A percentile compares a stretch with the other conserved stretches of the same genome.
Conservation (phyloP, 2,329 filamentous ascomycete genomes). For the Colletotrichum karsti region DNA sequence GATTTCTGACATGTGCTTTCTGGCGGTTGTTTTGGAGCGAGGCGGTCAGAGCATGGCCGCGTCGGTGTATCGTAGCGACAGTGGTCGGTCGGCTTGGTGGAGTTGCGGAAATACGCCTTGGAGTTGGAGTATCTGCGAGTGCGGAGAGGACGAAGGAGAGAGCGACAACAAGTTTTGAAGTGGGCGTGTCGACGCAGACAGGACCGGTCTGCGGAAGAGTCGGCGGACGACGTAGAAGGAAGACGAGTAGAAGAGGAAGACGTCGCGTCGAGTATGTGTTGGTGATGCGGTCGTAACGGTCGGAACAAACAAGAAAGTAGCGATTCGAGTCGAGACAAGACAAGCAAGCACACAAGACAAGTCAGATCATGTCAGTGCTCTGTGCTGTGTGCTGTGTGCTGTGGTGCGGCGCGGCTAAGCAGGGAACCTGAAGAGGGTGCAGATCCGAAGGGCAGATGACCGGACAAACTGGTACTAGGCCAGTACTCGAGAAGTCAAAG, state of each 20-base stretch:
- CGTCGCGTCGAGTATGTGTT: not conserved
- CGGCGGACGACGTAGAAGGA: not conserved
- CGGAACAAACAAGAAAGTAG: not conserved
- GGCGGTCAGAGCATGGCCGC: slow-evolving; percentile 23
- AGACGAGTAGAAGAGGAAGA: not conserved
- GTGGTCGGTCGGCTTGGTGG: not conserved
- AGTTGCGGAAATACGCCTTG: not conserved
- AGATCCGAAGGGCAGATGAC: slow-evolving; percentile 26
- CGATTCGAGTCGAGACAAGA: not conserved
- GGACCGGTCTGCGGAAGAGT: not conserved
- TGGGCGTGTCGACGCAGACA: not conserved
- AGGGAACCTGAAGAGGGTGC: slow-evolving; percentile 12
- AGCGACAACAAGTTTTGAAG: not conserved
- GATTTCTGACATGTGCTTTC: slow-evolving; percentile 23
- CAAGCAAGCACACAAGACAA: not conserved
- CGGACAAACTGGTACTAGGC: not conserved
- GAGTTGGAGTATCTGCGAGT: not conserved
- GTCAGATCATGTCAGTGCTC: slow-evolving; percentile 15
- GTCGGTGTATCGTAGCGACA: slow-evolving; percentile 13
- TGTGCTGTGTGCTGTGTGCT: too few species aligned
- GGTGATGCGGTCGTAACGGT: not conserved
- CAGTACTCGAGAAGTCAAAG: not conserved
- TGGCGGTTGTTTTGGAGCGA: not conserved
- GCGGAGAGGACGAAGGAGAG: not conserved
- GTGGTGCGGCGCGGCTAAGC: not conserved